Base-by-base conservation (phyloP, 2,329 filamentous ascomycete genomes). In the Talaromyces sp. region DNA sequence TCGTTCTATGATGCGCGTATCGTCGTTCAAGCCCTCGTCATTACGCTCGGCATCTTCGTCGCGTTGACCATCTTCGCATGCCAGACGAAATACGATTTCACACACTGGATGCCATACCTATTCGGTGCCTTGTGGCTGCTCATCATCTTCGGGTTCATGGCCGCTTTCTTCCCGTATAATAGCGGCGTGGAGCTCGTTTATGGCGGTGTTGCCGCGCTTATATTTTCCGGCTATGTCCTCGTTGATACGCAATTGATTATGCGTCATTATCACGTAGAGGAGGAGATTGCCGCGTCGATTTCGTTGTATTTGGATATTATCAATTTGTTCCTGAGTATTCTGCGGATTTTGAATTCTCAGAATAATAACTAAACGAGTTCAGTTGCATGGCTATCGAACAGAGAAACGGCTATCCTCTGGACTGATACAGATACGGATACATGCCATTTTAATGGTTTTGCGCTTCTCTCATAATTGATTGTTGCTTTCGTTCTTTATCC, bases 81-180 rank as follows among this genome's bases (percentile, higher is more conserved):
- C 83, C 94, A 99, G 80, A 89, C 89, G 63, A 96, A 95, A 74
- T 99, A 99, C 72, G 94, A 99, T 79, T 99, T 99, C 73, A 97
- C 93, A 1, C 88, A 85, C 63, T 99, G 94, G 93, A 89, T 93
- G 80, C 93, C 94, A 17, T 97, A 97, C 72, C 84, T 97, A 3
- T 95, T 95, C 68, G 92, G 92, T 59, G 87, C 82, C 0, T 82
- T 99, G 17, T 97, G 94, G 94, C 87, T 89, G 6, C 77, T 97
- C 60, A 82, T 99, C 62, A 80, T 99, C 40, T 97, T 97, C 70
- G 89, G 94, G 53, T 94, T 99, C 80, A 91, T 97, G 83, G 81
- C 87, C 63, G 83, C 85, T 64, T 97, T 97, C 81, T 87, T 99
- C 77, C 92, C 91, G 3, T 84, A 88, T 74, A 89, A 81, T 74